These are phyloP conservation scores for Mortierella sp. DNA, from an alignment of 371 early-diverging fungal species.

Conservation along the genomic window DNA sequence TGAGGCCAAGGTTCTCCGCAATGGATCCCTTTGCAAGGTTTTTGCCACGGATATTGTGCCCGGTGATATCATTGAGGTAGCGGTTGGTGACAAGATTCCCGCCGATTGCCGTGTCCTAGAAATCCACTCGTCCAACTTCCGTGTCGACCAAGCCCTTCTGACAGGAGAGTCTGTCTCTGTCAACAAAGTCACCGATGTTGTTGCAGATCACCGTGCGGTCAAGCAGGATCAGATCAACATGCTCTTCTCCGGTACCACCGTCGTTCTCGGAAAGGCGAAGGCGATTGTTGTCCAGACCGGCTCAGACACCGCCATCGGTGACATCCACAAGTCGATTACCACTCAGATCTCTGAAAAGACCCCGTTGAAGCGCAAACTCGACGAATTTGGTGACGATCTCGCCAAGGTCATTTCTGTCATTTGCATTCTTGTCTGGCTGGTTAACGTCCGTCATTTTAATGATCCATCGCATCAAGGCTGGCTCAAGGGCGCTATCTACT, in stretches of 20 bases:
- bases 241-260: constrained; percentile 95
- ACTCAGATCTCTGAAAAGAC: constrained; percentile 91
- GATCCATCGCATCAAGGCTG: constrained; percentile 92
- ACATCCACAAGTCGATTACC: constrained; percentile 89
- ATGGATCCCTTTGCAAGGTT: constrained; percentile 76
- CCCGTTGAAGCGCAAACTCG: constrained; percentile 93
- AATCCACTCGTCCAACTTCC: constrained; percentile 84
- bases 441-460: constrained; percentile 95
- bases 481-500: constrained; percentile 92
- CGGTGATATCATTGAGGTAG: constrained; percentile 93
- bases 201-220: constrained; percentile 80
- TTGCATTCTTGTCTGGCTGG: constrained; percentile 96
- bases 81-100: constrained; percentile 96
- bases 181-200: constrained; percentile 75
- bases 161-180: constrained; percentile 98
- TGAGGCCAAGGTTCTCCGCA: constrained; percentile 91
- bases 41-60: constrained; percentile 90
- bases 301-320: constrained; percentile 90
- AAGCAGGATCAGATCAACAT: constrained; percentile 97
- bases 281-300: constrained; percentile 94
- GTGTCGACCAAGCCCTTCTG: constrained; percentile 94
- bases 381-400: constrained; percentile 96
- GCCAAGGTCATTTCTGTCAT: constrained; percentile 95
- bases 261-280: constrained; percentile 90
- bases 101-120: constrained; percentile 92